Evolutionary conservation across 345 rosid genomes (phyloP), one percentile per base, ranked within the genome.

Genomic region (Eucalyptus lansdowneana): DNA sequence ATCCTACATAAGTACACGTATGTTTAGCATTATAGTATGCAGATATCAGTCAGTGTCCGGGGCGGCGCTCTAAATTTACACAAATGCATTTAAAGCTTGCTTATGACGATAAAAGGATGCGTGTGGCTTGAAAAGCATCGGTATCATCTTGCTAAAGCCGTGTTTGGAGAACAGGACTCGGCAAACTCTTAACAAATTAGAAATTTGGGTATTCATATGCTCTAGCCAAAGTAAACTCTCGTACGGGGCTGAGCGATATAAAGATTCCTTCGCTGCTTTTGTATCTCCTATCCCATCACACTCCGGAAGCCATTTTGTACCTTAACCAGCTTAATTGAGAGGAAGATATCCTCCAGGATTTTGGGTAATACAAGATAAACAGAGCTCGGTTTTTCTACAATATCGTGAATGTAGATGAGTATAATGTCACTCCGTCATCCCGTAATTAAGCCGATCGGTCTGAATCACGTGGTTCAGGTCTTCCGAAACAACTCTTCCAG

Each of bases 401-500:
- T 76, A 40, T 76, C 15, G 47, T 40, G 29, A 40, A 37, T 21
- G 29, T 40, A 40, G 27, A 40, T 40, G 85, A 40, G 85, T 40
- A 76, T 21, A 37, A 40, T 4, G 47, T 76, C 83, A 40, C 21
- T 76, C 27, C 27, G 29, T 22, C 85, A 40, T 76, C 85, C 47
- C 3, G 44, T 76, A 21, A 40, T 27, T 76, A 40, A 40, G 15
- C 85, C 15, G 47, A 21, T 21, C 42, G 85, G 44, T 76, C 85
- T 40, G 27, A 40, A 22, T 40, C 47, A 11, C 13, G 47, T 22
- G 47, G 85, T 85, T 91, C 91, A 92, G 81, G 92, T 92, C 90
- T 91, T 97, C 88, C 86, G 92, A 90, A 97, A 96, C 95, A 96
- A 92, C 7, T 97, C 96, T 34, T 88, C 51, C 2, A 95, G 93